Evolutionary conservation across 495 filamentous ascomycete genomes (phyloP).

Genomic region (Umbilicaria muhlenbergii): DNA sequence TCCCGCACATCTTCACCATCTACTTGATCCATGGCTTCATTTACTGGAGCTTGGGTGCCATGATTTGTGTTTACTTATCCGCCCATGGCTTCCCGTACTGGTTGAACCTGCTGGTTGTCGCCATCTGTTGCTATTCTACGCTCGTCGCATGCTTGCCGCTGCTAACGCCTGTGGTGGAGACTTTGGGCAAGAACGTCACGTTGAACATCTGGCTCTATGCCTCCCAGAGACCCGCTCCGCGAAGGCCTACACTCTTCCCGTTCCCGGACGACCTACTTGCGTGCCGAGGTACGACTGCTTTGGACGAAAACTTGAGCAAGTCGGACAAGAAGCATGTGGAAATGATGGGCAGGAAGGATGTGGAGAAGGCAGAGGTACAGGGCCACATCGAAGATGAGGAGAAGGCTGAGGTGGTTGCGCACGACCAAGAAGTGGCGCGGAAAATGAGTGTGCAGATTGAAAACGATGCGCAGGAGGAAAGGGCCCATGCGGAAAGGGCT

Average conservation of each 20-base stretch:
- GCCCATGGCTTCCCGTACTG: slow-evolving; percentile 10
- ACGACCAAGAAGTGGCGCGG: too few relatives aligned
- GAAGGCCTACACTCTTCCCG: slow-evolving; percentile 4
- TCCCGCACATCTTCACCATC: slow-evolving; percentile 30
- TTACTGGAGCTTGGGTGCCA: slow-evolving; percentile 23
- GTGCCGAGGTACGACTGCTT: too few relatives aligned
- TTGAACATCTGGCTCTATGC: slow-evolving; percentile 7
- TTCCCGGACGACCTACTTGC: neutral
- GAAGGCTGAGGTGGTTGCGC: too few relatives aligned
- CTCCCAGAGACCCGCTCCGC: slow-evolving; percentile 2
- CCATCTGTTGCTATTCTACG: slow-evolving; percentile 4
- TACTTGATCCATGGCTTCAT: slow-evolving; percentile 28
- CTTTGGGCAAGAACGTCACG: slow-evolving; percentile 10
- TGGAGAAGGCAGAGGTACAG: too few relatives aligned
- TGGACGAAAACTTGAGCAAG: too few relatives aligned
- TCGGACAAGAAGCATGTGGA: too few relatives aligned
- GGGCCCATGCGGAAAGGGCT: too few relatives aligned
- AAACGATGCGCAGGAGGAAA: too few relatives aligned
- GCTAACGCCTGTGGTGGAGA: slow-evolving; percentile 8
- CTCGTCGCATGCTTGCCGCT: slow-evolving; percentile 3
- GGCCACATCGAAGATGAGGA: too few relatives aligned
- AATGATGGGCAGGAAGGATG: too few relatives aligned
- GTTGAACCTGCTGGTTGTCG: slow-evolving; percentile 12
- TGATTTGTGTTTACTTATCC: slow-evolving; percentile 10
- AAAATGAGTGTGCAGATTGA: too few relatives aligned